Base-by-base conservation (phyloP, 169 alveolate species). In the Plasmodium reichenowi region DNA sequence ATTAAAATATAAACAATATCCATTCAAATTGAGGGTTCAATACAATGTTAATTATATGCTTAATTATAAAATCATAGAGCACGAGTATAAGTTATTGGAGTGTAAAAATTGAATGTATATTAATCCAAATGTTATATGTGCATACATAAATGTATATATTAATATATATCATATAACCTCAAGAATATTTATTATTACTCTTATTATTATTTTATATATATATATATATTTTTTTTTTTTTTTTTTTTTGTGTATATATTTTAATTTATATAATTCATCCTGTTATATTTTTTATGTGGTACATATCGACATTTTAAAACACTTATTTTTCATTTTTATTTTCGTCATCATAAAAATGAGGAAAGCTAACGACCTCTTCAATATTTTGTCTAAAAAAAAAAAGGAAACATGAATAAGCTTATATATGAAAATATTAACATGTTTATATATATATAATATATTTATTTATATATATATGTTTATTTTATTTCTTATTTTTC, bases 11-110 rank as follows among this genome's bases (percentile, higher is more conserved):
- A 63, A 67, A 20, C 88, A 76, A 63, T 76, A 63, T 6, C 88
- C 88, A 2, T 17, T 76, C 13, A 76, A 76, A 54, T 47, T 62
- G 12, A 76, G 17, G 50, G 68, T 66, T 26, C 74, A 93, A 88
- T 93, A 93, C 52, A 93, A 93, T 71, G 83, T 91, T 48, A 93
- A 93, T 76, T 93, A 90, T 74, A 75, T 93, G 12, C 88, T 93
- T 60, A 93, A 93, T 72, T 93, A 92, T 63, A 87, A 88, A 52
- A 85, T 63, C 22, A 91, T 93, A 7, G 68, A 93, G 45, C 67
- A 75, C 52, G 96, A 93, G 45, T 63, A 68, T 22, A 93, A 91
- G n/a, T 45, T 83, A 52, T 59, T 72, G 52, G 87, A 83, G 38
- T 67, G 47, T 38, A 38, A 38, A 38, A 38, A 38, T 38, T 38